These are phyloP conservation scores for Xylogone sp. DNA, from an alignment of 2,329 filamentous ascomycete species.

Conservation along the genomic window DNA sequence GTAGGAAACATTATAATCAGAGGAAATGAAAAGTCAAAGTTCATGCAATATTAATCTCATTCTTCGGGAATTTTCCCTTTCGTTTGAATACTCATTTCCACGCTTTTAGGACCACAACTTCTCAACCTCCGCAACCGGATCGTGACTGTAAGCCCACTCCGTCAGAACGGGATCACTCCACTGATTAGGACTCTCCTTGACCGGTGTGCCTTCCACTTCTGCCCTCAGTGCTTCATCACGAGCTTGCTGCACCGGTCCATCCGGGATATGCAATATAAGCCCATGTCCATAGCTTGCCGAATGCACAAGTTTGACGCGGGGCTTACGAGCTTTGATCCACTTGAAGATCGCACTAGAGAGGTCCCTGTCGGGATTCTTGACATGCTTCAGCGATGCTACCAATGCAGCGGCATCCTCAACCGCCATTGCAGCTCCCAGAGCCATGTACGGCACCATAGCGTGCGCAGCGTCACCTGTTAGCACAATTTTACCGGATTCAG, in stretches of 20 bases:
- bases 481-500: constrained; percentile 46
- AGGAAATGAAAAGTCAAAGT: no score
- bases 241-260: constrained; percentile 27
- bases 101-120: not conserved
- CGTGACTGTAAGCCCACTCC: constrained; percentile 33
- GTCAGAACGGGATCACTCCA: constrained; percentile 32
- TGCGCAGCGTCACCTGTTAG: constrained; percentile 93
- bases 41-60: no score
- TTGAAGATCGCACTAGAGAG: constrained; percentile 30
- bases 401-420: constrained; percentile 40
- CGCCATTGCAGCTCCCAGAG: constrained; percentile 37
- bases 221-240: constrained; percentile 30
- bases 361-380: constrained; percentile 25
- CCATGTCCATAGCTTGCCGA: constrained; percentile 35
- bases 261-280: constrained; percentile 29
- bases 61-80: no score
- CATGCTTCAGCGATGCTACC: constrained; percentile 29
- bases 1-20: no score
- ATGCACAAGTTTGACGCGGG: constrained; percentile 35
- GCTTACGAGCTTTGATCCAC: constrained; percentile 37
- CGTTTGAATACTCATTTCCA: not conserved
- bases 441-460: constrained; percentile 83
- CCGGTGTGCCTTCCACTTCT: constrained; percentile 29
- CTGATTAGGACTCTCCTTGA: constrained; percentile 31
- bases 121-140: constrained; percentile 22